Conservation (phyloP, 1,139 yeast genomes). For the Lodderomyces jiufengensis region DNA sequence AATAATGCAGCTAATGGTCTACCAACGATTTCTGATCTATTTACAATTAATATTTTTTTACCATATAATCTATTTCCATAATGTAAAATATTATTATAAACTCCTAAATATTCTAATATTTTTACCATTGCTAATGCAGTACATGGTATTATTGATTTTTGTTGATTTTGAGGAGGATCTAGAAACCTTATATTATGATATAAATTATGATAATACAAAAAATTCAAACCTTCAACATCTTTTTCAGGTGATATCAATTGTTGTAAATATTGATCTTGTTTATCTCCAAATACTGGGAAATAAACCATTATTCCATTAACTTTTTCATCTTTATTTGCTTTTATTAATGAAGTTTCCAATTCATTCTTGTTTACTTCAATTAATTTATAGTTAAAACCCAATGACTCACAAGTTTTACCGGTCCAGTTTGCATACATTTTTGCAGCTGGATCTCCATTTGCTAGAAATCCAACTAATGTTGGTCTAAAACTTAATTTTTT, state of each 20-base stretch:
- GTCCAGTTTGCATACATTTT: slow-evolving; percentile 96
- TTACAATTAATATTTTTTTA: slow-evolving; percentile 83
- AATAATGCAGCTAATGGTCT: slow-evolving; percentile 93
- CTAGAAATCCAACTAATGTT: slow-evolving; percentile 82
- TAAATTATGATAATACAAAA: slow-evolving; percentile 86
- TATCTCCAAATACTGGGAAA: slow-evolving; percentile 94
- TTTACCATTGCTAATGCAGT: slow-evolving; percentile 95
- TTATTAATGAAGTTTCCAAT: slow-evolving; percentile 75
- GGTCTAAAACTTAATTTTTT: slow-evolving; percentile 54
- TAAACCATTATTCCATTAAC: slow-evolving; percentile 97
- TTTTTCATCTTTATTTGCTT: slow-evolving; percentile 70
- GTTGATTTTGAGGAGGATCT: slow-evolving; percentile 61
- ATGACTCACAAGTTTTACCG: slow-evolving; percentile 77
- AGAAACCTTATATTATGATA: slow-evolving; percentile 87
- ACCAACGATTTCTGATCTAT: slow-evolving; percentile 94
- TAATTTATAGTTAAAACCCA: slow-evolving; percentile 83
- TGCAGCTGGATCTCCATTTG: slow-evolving; percentile 94
- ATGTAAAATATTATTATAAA: slow-evolving; percentile 74
- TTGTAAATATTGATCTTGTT: slow-evolving; percentile 92
- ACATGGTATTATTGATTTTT: slow-evolving; percentile 90
- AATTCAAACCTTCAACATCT: slow-evolving; percentile 94
- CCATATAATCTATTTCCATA: slow-evolving; percentile 93
- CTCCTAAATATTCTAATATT: slow-evolving; percentile 84
- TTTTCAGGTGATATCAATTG: slow-evolving; percentile 84
- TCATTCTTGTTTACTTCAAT: slow-evolving; percentile 73